Evolutionary conservation across 2,329 filamentous ascomycete genomes (phyloP).

Genomic region (Cladosporium velox): DNA sequence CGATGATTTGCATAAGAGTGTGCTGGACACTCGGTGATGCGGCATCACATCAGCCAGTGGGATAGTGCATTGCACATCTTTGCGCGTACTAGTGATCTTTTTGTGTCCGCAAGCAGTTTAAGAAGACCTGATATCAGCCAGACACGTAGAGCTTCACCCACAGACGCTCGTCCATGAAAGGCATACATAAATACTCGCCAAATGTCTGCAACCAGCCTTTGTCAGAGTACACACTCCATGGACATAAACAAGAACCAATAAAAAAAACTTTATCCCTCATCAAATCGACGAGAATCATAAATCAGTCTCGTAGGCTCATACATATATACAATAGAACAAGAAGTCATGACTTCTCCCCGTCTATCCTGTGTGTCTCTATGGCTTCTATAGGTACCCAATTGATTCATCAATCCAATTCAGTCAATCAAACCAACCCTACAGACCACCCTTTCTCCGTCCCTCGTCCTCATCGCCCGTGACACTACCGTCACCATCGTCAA

Average conservation of each 20-base stretch:
- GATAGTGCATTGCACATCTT: too few species aligned
- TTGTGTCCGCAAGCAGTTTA: too few species aligned
- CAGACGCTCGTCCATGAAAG: too few species aligned
- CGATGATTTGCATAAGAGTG: too few species aligned
- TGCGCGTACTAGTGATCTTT: too few species aligned
- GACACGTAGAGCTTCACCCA: too few species aligned
- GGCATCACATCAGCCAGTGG: too few species aligned
- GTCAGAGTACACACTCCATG: background rate
- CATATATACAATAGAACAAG: slow-evolving; percentile 1
- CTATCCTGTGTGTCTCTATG: background rate
- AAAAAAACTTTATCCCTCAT: background rate
- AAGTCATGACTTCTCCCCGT: background rate
- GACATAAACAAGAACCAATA: background rate
- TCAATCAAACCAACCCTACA: background rate
- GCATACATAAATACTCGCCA: background rate
- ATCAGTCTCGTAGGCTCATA: background rate
- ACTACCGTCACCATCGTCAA: slow-evolving; percentile 47
- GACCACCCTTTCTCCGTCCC: slow-evolving; percentile 28
- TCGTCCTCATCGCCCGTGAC: slow-evolving; percentile 35
- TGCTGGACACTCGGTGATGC: too few species aligned
- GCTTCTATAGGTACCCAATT: background rate
- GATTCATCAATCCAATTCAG: background rate
- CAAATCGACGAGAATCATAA: background rate
- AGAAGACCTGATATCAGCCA: too few species aligned
- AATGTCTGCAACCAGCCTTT: background rate